Percentiles rank a stretch among this genome's conserved stretches.
Evolutionary conservation across 805 yeast species (phyloP).

Genomic region (Nakazawaea ambrosiae): DNA sequence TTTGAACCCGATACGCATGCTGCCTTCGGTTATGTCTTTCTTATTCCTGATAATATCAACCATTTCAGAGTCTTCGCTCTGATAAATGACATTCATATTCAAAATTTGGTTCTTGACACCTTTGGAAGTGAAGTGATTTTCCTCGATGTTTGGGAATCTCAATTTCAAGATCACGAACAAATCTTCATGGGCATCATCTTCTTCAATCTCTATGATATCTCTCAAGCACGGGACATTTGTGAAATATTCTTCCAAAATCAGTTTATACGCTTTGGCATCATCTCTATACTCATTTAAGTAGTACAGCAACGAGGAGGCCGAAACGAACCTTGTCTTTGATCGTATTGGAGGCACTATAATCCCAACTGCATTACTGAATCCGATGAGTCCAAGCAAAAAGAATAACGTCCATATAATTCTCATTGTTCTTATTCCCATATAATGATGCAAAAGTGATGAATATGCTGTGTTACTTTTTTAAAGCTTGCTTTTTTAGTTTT

Average conservation of each 20-base stretch:
- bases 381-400: no score
- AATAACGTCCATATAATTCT: no score
- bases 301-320: background rate
- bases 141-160: slow-evolving; percentile 4
- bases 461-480: no score
- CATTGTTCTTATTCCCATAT: no score
- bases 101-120: slow-evolving; percentile 6
- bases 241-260: slow-evolving; percentile 4
- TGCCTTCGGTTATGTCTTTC: slow-evolving; percentile 2
- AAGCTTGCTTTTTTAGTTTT: no score
- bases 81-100: slow-evolving; percentile 7
- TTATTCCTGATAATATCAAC: slow-evolving; percentile 5
- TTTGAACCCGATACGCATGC: slow-evolving; percentile 4
- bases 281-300: background rate
- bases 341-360: slow-evolving; percentile 6
- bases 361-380: background rate
- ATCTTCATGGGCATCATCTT: background rate
- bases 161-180: slow-evolving; percentile 4
- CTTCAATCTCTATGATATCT: background rate
- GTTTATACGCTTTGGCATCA: background rate
- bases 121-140: background rate
- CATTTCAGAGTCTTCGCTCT: background rate
- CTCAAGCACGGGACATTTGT: slow-evolving; percentile 2
- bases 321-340: background rate
- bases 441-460: no score